These are phyloP conservation scores for apple (Malus domestica) DNA, from an alignment of 306 rosid species.

Conservation along the genomic window DNA sequence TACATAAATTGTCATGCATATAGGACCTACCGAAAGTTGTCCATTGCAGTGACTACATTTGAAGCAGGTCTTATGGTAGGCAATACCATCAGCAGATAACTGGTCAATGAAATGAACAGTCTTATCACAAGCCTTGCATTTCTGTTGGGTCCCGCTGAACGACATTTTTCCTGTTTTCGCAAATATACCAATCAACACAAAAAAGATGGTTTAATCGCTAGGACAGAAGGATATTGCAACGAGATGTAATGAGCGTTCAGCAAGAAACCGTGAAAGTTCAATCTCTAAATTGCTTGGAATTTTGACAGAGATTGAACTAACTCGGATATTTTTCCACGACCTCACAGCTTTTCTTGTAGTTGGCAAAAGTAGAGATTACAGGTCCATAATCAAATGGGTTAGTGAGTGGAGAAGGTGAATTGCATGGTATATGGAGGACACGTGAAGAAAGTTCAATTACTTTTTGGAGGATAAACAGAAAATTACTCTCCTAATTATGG, in stretches of 20 bases:
- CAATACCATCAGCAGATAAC: slow-evolving; percentile 47
- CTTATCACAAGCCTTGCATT: slow-evolving; percentile 73
- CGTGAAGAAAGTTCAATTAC: slow-evolving; percentile 7
- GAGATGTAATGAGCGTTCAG: slow-evolving; percentile 11
- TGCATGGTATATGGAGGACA: slow-evolving; percentile 9
- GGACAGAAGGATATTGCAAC: neutral
- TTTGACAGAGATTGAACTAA: slow-evolving; percentile 18
- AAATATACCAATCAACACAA: neutral
- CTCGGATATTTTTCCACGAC: neutral
- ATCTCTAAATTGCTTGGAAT: neutral
- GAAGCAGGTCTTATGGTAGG: slow-evolving; percentile 62
- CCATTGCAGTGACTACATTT: slow-evolving; percentile 70
- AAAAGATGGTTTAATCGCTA: neutral
- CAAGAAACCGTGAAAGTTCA: slow-evolving; percentile 10
- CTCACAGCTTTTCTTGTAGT: slow-evolving; percentile 17
- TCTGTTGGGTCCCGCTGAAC: slow-evolving; percentile 74
- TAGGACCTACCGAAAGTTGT: slow-evolving; percentile 38
- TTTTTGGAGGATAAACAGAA: slow-evolving; percentile 15
- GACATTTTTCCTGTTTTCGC: slow-evolving; percentile 31
- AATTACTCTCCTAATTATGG: slow-evolving; percentile 9
- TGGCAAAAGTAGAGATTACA: slow-evolving; percentile 16
- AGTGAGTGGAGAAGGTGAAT: slow-evolving; percentile 29
- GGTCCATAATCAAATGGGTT: slow-evolving; percentile 17
- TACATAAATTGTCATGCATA: neutral
- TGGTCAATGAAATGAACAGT: slow-evolving; percentile 56